Conservation (phyloP, 768 basidiomycete species). For the Phaffia tasmanica region DNA sequence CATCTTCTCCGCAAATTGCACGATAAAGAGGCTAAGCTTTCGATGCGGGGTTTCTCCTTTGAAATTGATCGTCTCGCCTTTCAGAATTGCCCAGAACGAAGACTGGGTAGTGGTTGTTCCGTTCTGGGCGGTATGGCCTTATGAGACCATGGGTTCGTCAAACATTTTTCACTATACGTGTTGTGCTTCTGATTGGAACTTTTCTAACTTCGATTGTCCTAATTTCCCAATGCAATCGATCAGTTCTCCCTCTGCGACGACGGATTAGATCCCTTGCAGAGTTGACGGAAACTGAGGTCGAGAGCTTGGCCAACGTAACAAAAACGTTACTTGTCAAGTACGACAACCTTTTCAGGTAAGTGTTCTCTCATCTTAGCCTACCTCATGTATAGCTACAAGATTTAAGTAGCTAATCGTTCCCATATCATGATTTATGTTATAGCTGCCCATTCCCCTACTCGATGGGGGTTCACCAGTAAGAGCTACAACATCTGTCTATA, state of each 20-base stretch:
- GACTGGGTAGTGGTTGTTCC: constrained; percentile 78
- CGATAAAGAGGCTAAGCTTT: neutral
- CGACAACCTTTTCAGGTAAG: constrained; percentile 36
- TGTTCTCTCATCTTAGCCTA: neutral
- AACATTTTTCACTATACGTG: constrained; percentile 9
- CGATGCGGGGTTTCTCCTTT: too few relatives aligned
- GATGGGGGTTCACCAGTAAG: constrained; percentile 82
- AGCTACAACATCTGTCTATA: too few relatives aligned
- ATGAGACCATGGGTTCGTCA: constrained; percentile 60
- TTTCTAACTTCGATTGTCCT: neutral
- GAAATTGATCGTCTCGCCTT: too few relatives aligned
- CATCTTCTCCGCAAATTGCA: neutral
- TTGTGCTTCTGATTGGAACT: neutral
- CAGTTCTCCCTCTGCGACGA: constrained; percentile 64
- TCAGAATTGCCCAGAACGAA: constrained; percentile 51
- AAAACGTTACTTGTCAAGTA: constrained; percentile 31
- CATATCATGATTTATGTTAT: constrained; percentile 53
- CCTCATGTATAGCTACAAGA: neutral
- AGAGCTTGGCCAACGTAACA: constrained; percentile 47
- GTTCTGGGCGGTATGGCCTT: constrained; percentile 95
- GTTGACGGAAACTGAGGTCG: constrained; percentile 52
- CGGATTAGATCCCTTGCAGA: constrained; percentile 63
- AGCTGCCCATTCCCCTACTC: constrained; percentile 83
- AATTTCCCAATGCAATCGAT: neutral
- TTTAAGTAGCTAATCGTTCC: constrained; percentile 32